A percentile compares a stretch with the other conserved stretches of the same genome.
phyloP scores from a whole-genome alignment of 2,329 filamentous ascomycete species.

The Trichoderma brevicompactum region DNA sequence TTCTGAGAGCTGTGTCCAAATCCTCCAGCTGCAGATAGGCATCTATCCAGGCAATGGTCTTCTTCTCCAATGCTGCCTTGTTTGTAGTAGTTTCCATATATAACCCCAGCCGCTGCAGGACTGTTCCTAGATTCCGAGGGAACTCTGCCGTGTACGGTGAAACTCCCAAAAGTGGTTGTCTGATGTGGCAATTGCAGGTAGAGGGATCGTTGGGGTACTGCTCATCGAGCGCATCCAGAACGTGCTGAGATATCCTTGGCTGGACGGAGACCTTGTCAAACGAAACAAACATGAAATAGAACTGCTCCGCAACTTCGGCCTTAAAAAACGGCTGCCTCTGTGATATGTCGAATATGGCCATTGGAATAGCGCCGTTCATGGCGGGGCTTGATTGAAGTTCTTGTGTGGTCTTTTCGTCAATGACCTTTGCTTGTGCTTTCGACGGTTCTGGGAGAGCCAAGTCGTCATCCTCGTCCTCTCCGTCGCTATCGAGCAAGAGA shows the following conservation, averaged over 20 bases:
- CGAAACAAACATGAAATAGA: slow-evolving; percentile 77
- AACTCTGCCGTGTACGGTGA: slow-evolving; percentile 69
- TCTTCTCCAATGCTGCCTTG: slow-evolving; percentile 51
- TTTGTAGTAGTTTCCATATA: slow-evolving; percentile 52
- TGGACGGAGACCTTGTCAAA: slow-evolving; percentile 71
- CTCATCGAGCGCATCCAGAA: slow-evolving; percentile 67
- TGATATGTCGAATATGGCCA: slow-evolving; percentile 87
- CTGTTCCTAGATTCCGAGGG: slow-evolving; percentile 69
- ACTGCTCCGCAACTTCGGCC: slow-evolving; percentile 68
- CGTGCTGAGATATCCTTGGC: slow-evolving; percentile 70
- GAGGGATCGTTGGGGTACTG: slow-evolving; percentile 63
- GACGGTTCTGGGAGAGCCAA: slow-evolving; percentile 52
- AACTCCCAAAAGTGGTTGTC: slow-evolving; percentile 70
- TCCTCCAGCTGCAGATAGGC: slow-evolving; percentile 53
- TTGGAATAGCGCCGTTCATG: slow-evolving; percentile 88
- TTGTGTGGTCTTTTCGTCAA: slow-evolving; percentile 51
- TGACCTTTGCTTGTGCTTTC: slow-evolving; percentile 48
- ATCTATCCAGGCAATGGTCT: slow-evolving; percentile 60
- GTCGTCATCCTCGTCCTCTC: slow-evolving; percentile 50
- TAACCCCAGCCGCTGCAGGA: slow-evolving; percentile 65
- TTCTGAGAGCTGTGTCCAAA: slow-evolving; percentile 60
- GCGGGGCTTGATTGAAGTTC: slow-evolving; percentile 76
- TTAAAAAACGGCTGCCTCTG: slow-evolving; percentile 76
- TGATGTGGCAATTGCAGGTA: slow-evolving; percentile 72
- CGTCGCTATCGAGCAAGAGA: slow-evolving; percentile 49